These are phyloP conservation scores for Lentinus tigrinus DNA, from an alignment of 768 basidiomycete genomes.

Conservation along the genomic window DNA sequence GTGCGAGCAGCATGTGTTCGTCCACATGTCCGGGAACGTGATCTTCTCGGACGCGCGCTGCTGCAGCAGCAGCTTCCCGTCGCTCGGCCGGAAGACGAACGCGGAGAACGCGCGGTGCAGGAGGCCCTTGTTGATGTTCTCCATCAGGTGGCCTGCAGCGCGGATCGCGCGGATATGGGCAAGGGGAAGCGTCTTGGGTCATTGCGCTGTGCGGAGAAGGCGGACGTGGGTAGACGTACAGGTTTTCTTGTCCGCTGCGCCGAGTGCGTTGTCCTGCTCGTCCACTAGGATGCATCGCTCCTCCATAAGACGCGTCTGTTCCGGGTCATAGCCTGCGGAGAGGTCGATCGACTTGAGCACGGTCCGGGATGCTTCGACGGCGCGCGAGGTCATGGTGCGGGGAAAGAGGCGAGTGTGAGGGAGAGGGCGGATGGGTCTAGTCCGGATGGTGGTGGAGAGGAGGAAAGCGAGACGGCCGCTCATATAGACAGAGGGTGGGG, in stretches of 20 bases:
- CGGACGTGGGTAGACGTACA: constrained; percentile 52
- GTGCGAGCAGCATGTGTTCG: constrained; percentile 98
- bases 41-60: constrained; percentile 98
- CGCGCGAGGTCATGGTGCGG: constrained; percentile 46
- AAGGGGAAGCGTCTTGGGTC: background rate
- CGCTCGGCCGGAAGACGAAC: constrained; percentile 92
- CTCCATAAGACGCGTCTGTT: constrained; percentile 94
- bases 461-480: constrained; percentile 14
- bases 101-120: constrained; percentile 98
- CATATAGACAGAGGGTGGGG: constrained; percentile 12
- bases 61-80: constrained; percentile 91
- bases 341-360: constrained; percentile 76
- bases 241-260: constrained; percentile 93
- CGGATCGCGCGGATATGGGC: background rate
- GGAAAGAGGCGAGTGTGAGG: background rate
- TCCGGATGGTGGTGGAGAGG: constrained; percentile 32
- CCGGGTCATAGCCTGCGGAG: constrained; percentile 75
- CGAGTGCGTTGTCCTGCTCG: constrained; percentile 80
- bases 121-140: constrained; percentile 90
- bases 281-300: constrained; percentile 93
- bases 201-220: background rate
- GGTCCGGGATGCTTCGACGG: constrained; percentile 59
- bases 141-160: constrained; percentile 88
- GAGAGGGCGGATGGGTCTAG: constrained; percentile 5
- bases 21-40: constrained; percentile 99